phyloP scores from a whole-genome alignment of 306 rosid genomes.

The Sindora glabra region DNA sequence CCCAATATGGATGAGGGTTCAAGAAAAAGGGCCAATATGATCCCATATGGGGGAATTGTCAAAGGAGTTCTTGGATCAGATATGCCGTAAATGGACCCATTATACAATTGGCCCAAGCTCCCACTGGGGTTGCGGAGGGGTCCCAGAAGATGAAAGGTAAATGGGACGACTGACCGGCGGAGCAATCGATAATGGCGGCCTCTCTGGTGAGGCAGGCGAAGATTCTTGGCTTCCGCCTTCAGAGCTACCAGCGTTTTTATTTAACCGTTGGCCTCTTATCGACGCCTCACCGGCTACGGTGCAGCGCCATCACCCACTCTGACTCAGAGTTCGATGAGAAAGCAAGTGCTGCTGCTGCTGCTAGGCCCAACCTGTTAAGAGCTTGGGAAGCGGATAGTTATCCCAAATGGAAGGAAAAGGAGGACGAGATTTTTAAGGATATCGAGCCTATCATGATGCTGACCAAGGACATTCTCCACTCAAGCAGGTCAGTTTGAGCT shows the following conservation, averaged over 20 bases:
- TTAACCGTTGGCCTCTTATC: constrained; percentile 12
- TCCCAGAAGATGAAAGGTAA: too few species aligned
- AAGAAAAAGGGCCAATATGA: too few species aligned
- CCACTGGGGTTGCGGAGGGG: too few species aligned
- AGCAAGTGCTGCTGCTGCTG: constrained; percentile 12
- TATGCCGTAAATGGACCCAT: too few species aligned
- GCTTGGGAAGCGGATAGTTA: constrained; percentile 45
- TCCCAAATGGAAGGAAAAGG: constrained; percentile 63
- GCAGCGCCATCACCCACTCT: constrained; percentile 24
- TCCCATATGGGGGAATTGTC: too few species aligned
- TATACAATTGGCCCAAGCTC: too few species aligned
- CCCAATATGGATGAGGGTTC: too few species aligned
- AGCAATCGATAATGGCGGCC: constrained; percentile 37
- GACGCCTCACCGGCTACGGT: constrained; percentile 25
- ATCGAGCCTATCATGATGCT: constrained; percentile 53
- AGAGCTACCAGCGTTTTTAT: constrained; percentile 17
- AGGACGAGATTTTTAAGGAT: constrained; percentile 54
- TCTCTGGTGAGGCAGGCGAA: constrained; percentile 33
- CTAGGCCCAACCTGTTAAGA: constrained; percentile 8
- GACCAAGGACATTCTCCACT: constrained; percentile 70
- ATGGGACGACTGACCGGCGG: too few species aligned
- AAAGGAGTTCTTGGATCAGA: too few species aligned
- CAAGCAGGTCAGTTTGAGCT: constrained; percentile 31
- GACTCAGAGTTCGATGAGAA: constrained; percentile 34
- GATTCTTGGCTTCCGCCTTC: constrained; percentile 38